Conservation (phyloP, 2,329 filamentous ascomycete species). For the Trichoderma oligosporum region DNA sequence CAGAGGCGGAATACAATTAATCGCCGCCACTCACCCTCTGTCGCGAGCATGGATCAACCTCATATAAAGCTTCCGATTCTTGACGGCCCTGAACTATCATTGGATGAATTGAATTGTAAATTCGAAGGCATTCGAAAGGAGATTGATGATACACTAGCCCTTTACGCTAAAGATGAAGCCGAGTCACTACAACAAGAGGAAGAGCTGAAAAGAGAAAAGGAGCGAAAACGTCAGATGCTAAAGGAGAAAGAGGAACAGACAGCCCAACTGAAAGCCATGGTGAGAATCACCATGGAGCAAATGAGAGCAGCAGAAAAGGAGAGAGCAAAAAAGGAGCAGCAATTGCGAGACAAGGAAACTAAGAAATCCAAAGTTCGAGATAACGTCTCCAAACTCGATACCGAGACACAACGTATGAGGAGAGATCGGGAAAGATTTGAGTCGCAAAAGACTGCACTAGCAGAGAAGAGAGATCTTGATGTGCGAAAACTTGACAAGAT, state of each 20-base stretch:
- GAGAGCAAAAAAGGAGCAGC: conserved; percentile 71
- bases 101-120: conserved; percentile 75
- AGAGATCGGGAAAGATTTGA: conserved; percentile 53
- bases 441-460: conserved; percentile 49
- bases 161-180: conserved; percentile 67
- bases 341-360: conserved; percentile 63
- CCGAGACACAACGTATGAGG: conserved; percentile 58
- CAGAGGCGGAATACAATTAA: conserved; percentile 57
- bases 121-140: conserved; percentile 79
- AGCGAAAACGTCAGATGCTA: conserved; percentile 69
- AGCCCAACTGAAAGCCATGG: conserved; percentile 75
- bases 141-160: conserved; percentile 70
- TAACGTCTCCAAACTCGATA: conserved; percentile 65
- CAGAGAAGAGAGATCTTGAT: conserved; percentile 50
- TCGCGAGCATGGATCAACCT: conserved; percentile 52
- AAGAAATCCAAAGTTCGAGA: conserved; percentile 68
- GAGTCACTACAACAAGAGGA: conserved; percentile 64
- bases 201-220: conserved; percentile 71
- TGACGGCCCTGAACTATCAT: conserved; percentile 59
- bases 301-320: conserved; percentile 79
- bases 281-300: conserved; percentile 73
- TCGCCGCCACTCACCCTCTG: conserved; percentile 71
- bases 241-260: conserved; percentile 92
- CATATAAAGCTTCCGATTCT: conserved; percentile 42
- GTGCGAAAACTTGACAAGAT: conserved; percentile 51